Percentiles rank a stretch among this genome's conserved stretches.
phyloP scores from a whole-genome alignment of 1,284 basidiomycete species.

The Cryptococcus neoformans region DNA sequence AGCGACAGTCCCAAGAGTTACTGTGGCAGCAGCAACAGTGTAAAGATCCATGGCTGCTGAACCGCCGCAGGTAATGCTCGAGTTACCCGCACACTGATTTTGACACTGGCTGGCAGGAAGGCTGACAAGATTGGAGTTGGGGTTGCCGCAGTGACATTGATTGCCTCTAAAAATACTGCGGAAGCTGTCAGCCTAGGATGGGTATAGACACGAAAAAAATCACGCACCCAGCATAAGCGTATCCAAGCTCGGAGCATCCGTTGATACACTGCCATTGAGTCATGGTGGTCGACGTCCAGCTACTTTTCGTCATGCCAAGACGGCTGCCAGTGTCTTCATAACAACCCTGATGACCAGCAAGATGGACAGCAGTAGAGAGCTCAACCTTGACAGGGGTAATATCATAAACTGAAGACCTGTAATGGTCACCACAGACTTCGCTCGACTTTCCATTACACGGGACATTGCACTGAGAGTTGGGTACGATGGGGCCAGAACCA shows the following conservation, averaged over 20 bases:
- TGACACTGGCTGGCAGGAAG: constrained; percentile 14
- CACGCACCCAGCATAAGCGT: constrained; percentile 13
- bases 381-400: constrained; percentile 11
- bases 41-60: constrained; percentile 14
- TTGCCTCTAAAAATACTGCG: constrained; percentile 9
- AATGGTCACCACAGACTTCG: constrained; percentile 26
- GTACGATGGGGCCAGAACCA: constrained; percentile 15
- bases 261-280: constrained; percentile 19
- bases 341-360: constrained; percentile 18
- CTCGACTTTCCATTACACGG: constrained; percentile 25
- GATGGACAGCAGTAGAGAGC: constrained; percentile 6
- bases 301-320: constrained; percentile 12
- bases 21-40: constrained; percentile 7
- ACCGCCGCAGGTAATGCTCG: constrained; percentile 16
- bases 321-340: constrained; percentile 8
- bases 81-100: constrained; percentile 11
- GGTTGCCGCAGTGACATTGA: constrained; percentile 14
- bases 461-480: constrained; percentile 18
- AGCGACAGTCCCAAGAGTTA: neutral
- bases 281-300: constrained; percentile 8
- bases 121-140: neutral
- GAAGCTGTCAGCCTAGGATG: neutral
- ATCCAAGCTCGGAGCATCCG: constrained; percentile 28
- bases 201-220: neutral
- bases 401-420: constrained; percentile 22